Conservation (phyloP, 208 protist species). For the Crithidia bombi region DNA sequence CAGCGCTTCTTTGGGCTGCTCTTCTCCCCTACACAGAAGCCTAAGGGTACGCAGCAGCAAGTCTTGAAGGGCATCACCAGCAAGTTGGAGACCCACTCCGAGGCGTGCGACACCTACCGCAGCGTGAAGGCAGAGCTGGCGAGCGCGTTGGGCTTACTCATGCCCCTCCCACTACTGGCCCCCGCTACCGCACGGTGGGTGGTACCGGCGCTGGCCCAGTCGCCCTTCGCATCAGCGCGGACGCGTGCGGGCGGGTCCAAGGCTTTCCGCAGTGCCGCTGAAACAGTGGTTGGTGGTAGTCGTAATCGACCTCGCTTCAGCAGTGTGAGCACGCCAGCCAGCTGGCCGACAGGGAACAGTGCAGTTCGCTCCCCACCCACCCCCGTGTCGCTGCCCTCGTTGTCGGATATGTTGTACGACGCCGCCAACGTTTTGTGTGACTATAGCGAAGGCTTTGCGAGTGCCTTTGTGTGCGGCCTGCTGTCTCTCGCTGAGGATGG, state of each 20-base stretch:
- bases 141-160: conserved; percentile 44
- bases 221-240: conserved; percentile 4
- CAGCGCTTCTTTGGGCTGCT: conserved; percentile 62
- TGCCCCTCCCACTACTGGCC: conserved; percentile 42
- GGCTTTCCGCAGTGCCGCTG: not conserved
- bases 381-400: conserved; percentile 3
- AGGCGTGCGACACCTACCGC: conserved; percentile 49
- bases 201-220: conserved; percentile 27
- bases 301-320: not conserved
- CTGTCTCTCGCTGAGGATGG: conserved; percentile 35
- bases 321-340: not conserved
- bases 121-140: conserved; percentile 53
- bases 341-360: not conserved
- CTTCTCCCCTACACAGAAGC: conserved; percentile 31
- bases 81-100: conserved; percentile 43
- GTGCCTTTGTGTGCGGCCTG: conserved; percentile 51
- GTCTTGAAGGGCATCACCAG: conserved; percentile 34
- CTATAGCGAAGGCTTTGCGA: conserved; percentile 61
- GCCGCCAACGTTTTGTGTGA: conserved; percentile 18
- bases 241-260: not conserved
- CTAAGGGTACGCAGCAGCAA: conserved; percentile 25
- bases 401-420: conserved; percentile 26
- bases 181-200: conserved; percentile 23
- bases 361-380: not conserved
- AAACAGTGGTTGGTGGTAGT: not conserved